Evolutionary conservation across 352 stramenopile genomes (phyloP).

Genomic region (Globisporangium camurandrum): DNA sequence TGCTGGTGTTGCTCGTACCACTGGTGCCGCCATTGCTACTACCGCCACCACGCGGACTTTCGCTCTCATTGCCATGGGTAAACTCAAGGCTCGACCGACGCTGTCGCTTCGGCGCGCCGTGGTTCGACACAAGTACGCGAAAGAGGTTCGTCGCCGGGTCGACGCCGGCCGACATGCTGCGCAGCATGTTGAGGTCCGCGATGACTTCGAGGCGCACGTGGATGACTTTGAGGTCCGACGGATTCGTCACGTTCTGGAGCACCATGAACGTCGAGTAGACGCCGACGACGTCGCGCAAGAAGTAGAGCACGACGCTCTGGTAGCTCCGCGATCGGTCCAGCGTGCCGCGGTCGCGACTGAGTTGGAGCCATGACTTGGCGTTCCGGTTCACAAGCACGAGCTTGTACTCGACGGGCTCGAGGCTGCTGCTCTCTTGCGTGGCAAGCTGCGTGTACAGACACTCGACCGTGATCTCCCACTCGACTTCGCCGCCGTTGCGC

Average conservation of each 20-base stretch:
- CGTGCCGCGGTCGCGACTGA: constrained; percentile 74
- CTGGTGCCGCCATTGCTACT: not conserved
- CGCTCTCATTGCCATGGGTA: constrained; percentile 7
- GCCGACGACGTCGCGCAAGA: constrained; percentile 69
- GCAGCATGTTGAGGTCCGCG: constrained; percentile 75
- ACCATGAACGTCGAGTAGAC: constrained; percentile 85
- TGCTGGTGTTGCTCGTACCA: not conserved
- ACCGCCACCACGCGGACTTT: constrained; percentile 8
- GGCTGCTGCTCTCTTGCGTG: constrained; percentile 16
- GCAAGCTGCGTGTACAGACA: constrained; percentile 43
- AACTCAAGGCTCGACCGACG: constrained; percentile 54
- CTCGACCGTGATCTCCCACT: constrained; percentile 87
- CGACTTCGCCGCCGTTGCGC: constrained; percentile 77
- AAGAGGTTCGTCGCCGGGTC: constrained; percentile 74
- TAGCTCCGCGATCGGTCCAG: constrained; percentile 66
- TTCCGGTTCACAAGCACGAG: constrained; percentile 67
- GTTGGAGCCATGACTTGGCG: constrained; percentile 69
- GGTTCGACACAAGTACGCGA: constrained; percentile 79
- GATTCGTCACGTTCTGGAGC: constrained; percentile 76
- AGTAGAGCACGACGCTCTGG: constrained; percentile 81
- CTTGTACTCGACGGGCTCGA: constrained; percentile 71
- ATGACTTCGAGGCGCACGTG: constrained; percentile 82
- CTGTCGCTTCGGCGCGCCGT: constrained; percentile 45
- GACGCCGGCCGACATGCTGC: constrained; percentile 68
- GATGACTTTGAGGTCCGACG: constrained; percentile 82